Evolutionary conservation across 805 yeast species (phyloP), one percentile per base, ranked within the genome.

Genomic region (Yarrowia sp.): DNA sequence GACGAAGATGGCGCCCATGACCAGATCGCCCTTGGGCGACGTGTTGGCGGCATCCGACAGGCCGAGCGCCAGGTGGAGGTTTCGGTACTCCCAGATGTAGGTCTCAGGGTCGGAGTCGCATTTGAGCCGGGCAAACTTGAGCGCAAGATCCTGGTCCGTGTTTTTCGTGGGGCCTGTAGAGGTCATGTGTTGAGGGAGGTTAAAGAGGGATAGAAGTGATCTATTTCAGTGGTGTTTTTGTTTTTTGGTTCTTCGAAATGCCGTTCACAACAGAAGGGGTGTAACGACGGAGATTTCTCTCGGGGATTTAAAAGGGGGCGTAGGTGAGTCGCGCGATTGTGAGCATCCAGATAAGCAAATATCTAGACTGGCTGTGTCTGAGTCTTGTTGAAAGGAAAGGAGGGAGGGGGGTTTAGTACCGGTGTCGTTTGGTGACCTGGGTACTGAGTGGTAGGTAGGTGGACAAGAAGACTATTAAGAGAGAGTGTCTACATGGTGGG

Each of bases 31-130:
- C 56, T 63, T 63, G 45, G 67, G 67, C 38, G 67, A 48, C 22
- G 67, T 63, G 56, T 63, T 63, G 38, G 67, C 55, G n/a, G 67
- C 55, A 63, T 63, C 67, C 12, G 67, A 63, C 36, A 63, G 67
- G 46, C 67, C 67, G 14, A 63, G 67, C 14, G 67, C 67, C 56
- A 63, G 48, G 14, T 63, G 67, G 56, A 63, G 67, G 67, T 63
- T 63, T 40, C 67, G 8, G 45, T 63, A 63, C 56, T 63, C 56
- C 67, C 67, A 63, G 55, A 63, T 63, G 46, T 48, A 63, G 36
- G 67, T 56, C 56, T 63, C 67, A 26, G 67, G 67, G 67, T 63
- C 67, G 40, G 55, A 48, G 11, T 63, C 56, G 67, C 67, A 63
- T 63, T 63, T 63, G 46, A 63, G 56, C 9, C 56, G 55, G 41